Conservation (phyloP, 1,284 basidiomycete genomes). For the Naganishia albida region DNA sequence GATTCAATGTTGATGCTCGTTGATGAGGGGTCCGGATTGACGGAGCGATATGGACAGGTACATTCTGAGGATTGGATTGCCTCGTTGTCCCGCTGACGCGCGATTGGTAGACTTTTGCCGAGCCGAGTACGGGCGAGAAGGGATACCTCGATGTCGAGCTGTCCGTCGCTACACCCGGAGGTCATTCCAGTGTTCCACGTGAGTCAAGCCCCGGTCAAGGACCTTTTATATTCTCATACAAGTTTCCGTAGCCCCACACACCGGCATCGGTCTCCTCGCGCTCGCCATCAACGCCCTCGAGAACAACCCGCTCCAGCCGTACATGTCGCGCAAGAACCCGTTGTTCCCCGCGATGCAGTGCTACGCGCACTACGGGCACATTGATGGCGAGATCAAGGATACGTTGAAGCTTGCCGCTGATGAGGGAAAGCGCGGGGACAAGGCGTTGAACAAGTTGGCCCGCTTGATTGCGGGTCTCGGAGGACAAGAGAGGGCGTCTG, state of each 20-base stretch:
- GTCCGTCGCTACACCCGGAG: slow-evolving; percentile 62
- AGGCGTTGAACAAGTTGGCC: slow-evolving; percentile 42
- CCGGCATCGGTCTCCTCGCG: slow-evolving; percentile 50
- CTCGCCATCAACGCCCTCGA: slow-evolving; percentile 48
- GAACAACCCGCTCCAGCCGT: slow-evolving; percentile 38
- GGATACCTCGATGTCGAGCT: slow-evolving; percentile 64
- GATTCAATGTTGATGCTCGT: slow-evolving; percentile 65
- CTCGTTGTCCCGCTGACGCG: slow-evolving; percentile 55
- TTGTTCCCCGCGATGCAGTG: slow-evolving; percentile 37
- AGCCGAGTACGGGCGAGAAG: slow-evolving; percentile 65
- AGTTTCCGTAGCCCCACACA: slow-evolving; percentile 43
- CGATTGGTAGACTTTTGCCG: slow-evolving; percentile 54
- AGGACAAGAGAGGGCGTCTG: slow-evolving; percentile 41
- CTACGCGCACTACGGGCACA: slow-evolving; percentile 39
- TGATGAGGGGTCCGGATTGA: slow-evolving; percentile 44
- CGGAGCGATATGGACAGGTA: slow-evolving; percentile 19
- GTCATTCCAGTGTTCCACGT: slow-evolving; percentile 68
- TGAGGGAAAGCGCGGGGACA: slow-evolving; percentile 40
- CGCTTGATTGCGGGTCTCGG: slow-evolving; percentile 35
- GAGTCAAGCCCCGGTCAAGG: slow-evolving; percentile 29
- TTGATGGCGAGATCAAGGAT: slow-evolving; percentile 38
- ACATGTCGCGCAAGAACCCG: slow-evolving; percentile 34
- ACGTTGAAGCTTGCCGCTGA: slow-evolving; percentile 26
- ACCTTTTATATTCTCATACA: slow-evolving; percentile 37
- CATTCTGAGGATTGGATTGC: slow-evolving; percentile 62